Conservation (phyloP, 441 rosid genomes). For the Bocquillonia castaneifolia region DNA sequence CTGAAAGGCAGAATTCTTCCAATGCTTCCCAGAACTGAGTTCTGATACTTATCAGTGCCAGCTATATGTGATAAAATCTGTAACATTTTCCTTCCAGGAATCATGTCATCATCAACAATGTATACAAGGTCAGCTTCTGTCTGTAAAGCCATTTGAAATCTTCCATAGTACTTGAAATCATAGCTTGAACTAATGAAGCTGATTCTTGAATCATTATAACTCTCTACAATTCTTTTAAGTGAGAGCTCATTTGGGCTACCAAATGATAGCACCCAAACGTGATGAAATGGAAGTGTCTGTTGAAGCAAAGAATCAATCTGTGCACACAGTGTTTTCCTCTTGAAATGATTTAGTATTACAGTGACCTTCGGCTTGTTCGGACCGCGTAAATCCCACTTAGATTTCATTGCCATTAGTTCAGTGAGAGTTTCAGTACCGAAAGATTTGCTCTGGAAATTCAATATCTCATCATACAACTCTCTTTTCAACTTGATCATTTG, state of each 20-base stretch:
- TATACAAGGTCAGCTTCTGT: slow-evolving; percentile 87
- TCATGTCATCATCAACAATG: slow-evolving; percentile 87
- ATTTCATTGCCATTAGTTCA: slow-evolving; percentile 68
- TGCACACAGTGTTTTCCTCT: slow-evolving; percentile 87
- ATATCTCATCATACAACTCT: slow-evolving; percentile 59
- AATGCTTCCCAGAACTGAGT: slow-evolving; percentile 86
- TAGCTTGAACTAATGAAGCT: slow-evolving; percentile 85
- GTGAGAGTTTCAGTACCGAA: slow-evolving; percentile 61
- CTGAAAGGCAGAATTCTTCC: slow-evolving; percentile 89
- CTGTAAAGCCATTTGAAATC: slow-evolving; percentile 91
- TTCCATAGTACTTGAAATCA: slow-evolving; percentile 92
- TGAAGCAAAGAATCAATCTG: slow-evolving; percentile 82
- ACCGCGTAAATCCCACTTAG: slow-evolving; percentile 67
- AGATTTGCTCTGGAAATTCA: slow-evolving; percentile 50
- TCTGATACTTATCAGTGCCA: slow-evolving; percentile 88
- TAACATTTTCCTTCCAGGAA: slow-evolving; percentile 88
- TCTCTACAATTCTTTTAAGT: slow-evolving; percentile 58
- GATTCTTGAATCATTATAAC: slow-evolving; percentile 81
- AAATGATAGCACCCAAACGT: slow-evolving; percentile 83
- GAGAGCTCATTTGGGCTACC: slow-evolving; percentile 78
- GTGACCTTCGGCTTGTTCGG: slow-evolving; percentile 64
- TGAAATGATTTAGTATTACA: slow-evolving; percentile 85
- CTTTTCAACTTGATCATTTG: slow-evolving; percentile 76
- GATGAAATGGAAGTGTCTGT: slow-evolving; percentile 86
- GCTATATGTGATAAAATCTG: slow-evolving; percentile 86